Base-by-base conservation (phyloP, 208 protist species). In the Leishmania amazonensis region DNA sequence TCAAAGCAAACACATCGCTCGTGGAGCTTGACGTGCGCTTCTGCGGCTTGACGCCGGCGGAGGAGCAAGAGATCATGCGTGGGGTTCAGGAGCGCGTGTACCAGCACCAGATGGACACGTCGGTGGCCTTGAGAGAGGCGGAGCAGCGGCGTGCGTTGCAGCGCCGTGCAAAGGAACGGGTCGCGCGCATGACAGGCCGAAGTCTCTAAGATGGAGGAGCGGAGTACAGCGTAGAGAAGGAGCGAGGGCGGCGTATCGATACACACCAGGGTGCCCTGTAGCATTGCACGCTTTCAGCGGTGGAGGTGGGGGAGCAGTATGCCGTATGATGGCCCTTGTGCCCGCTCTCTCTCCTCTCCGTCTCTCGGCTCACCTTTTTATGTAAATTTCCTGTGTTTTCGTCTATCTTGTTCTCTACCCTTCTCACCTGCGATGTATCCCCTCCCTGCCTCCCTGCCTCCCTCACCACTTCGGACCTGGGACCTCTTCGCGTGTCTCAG, bases 21-120 rank as follows among this genome's bases (percentile, higher is more conserved):
- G 78, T 76, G 13, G 84, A 88, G 73, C 79, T 98, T 47, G 95
- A 97, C 68, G 85, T 95, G 17, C 86, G 93, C 45, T 74, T 80
- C 47, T 94, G 91, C 85, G 86, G 88, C 49, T 57, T 97, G 60
- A 78, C 86, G 15, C 24, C 64, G 3, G 65, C 87, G 47, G 86
- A 92, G 76, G 86, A 94, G 65, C 54, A 58, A 60, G 83, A 65
- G 11, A 94, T 97, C 65, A 86, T 86, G 78, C 28, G 38, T 11
- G 83, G 38, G 42, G 89, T 96, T 58, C 86, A 91, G 75, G 35
- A 87, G 62, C 78, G 73, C 47, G 71, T 81, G 15, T 83, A 80
- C 45, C 80, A 57, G 54, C 49, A 80, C 15, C 60, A 84, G 35
- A 85, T 84, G 62, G 84, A 81, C 60, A 64, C 74, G 51, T 64